A percentile compares a stretch with the other conserved stretches of the same genome.
Conservation (phyloP, 2,329 filamentous ascomycete species). For the Ceratocystis cubensis region DNA sequence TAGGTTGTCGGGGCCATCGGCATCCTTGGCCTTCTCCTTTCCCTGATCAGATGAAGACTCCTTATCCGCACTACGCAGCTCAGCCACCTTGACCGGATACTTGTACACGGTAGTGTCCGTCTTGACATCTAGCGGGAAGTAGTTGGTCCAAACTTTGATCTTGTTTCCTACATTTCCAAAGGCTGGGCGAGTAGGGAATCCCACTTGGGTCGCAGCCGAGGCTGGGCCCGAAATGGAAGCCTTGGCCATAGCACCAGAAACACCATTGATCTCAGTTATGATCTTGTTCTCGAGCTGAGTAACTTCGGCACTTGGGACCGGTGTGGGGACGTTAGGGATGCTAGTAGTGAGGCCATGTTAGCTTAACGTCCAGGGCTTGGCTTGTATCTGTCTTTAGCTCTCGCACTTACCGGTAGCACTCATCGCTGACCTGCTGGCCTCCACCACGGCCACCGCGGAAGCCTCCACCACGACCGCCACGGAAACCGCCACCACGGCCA, state of each 20-base stretch:
- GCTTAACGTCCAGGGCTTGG: neutral
- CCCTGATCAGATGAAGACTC: conserved; percentile 8
- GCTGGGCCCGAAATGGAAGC: conserved; percentile 20
- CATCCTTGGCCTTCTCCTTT: conserved; percentile 16
- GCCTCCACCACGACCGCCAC: conserved; percentile 22
- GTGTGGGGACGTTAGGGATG: conserved; percentile 19
- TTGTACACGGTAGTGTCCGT: conserved; percentile 30
- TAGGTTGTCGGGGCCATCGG: conserved; percentile 22
- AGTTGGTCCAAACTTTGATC: conserved; percentile 43
- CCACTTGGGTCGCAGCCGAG: conserved; percentile 18
- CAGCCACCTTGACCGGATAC: conserved; percentile 34
- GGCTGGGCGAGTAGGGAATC: conserved; percentile 37
- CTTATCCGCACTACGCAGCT: conserved; percentile 21
- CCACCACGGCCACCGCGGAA: conserved; percentile 23
- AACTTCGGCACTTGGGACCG: conserved; percentile 25
- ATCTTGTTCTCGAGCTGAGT: conserved; percentile 33
- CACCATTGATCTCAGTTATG: conserved; percentile 22
- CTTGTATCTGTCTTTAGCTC: too few relatives aligned
- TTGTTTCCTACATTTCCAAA: conserved; percentile 35
- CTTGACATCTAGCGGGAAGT: conserved; percentile 35
- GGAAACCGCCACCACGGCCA: conserved; percentile 23
- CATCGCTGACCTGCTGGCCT: conserved; percentile 23
- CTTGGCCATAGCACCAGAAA: conserved; percentile 24
- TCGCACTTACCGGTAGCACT: conserved; percentile 22
- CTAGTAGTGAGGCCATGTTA: conserved; percentile 18